Conservation (phyloP, 805 yeast genomes). For the Lipomyces mesembrius region DNA sequence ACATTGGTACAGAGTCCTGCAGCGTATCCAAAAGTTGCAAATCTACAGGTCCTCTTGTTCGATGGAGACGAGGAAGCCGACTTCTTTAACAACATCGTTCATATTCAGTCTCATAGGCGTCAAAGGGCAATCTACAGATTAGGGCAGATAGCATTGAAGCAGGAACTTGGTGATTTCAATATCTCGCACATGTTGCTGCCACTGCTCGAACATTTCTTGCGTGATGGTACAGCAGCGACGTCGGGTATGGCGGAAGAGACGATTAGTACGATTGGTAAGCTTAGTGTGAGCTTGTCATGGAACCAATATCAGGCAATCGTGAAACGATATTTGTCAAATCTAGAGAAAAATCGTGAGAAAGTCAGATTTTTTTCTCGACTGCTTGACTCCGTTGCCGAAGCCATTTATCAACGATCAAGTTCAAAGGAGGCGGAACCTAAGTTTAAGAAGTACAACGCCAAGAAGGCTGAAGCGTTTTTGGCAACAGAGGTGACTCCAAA, state of each 20-base stretch:
- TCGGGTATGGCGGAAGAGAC: constrained; percentile 53
- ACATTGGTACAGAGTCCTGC: constrained; percentile 59
- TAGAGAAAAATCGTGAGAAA: constrained; percentile 49
- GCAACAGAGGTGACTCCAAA: constrained; percentile 64
- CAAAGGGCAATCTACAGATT: constrained; percentile 79
- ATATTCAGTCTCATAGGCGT: constrained; percentile 84
- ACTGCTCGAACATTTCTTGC: constrained; percentile 70
- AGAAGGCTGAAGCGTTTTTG: constrained; percentile 54
- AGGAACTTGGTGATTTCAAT: constrained; percentile 55
- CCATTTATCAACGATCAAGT: constrained; percentile 43
- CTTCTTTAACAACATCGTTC: constrained; percentile 75
- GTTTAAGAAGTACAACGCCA: constrained; percentile 20
- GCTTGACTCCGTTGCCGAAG: constrained; percentile 59
- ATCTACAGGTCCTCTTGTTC: constrained; percentile 65
- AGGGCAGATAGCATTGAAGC: constrained; percentile 52
- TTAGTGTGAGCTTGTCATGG: constrained; percentile 69
- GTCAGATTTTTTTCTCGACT: constrained; percentile 44
- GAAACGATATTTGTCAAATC: constrained; percentile 63
- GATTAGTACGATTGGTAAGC: constrained; percentile 60
- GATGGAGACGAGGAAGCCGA: constrained; percentile 82
- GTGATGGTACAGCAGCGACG: constrained; percentile 50
- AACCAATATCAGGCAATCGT: constrained; percentile 78
- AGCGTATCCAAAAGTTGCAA: constrained; percentile 57
- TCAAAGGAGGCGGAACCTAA: constrained; percentile 29
- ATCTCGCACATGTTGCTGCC: constrained; percentile 85